Evolutionary conservation across 108 stramenopile species (phyloP).

Genomic region (Nitzschia palea): DNA sequence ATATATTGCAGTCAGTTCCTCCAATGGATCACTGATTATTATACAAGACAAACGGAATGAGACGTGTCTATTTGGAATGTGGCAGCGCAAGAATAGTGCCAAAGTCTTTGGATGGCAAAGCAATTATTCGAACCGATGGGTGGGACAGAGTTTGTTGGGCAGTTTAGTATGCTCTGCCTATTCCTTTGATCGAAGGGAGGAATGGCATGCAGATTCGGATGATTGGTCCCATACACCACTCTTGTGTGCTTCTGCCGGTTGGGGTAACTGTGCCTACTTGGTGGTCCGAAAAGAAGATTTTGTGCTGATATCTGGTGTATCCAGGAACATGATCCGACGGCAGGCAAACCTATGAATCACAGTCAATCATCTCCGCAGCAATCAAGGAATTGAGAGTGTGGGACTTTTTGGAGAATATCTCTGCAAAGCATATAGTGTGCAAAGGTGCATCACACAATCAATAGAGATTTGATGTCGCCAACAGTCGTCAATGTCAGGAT

Average conservation of each 20-base stretch:
- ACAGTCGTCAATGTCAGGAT: too few relatives aligned
- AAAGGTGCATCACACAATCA: too few relatives aligned
- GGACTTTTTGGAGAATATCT: too few relatives aligned
- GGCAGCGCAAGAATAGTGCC: slow-evolving; percentile 33
- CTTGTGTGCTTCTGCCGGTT: slow-evolving; percentile 51
- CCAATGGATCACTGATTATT: slow-evolving; percentile 14
- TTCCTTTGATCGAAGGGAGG: slow-evolving; percentile 50
- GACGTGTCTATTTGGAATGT: slow-evolving; percentile 49
- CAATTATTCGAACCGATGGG: slow-evolving; percentile 40
- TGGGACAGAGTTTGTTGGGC: slow-evolving; percentile 56
- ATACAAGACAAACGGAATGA: slow-evolving; percentile 29
- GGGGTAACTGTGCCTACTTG: slow-evolving; percentile 60
- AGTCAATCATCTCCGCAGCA: too few relatives aligned
- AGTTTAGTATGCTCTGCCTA: slow-evolving; percentile 38
- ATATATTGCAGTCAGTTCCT: slow-evolving; percentile 34
- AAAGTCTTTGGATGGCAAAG: slow-evolving; percentile 54
- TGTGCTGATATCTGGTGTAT: slow-evolving; percentile 38
- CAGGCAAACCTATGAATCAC: too few relatives aligned
- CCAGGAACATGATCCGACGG: slow-evolving; percentile 7
- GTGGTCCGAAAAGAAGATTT: slow-evolving; percentile 16
- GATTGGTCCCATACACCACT: slow-evolving; percentile 39
- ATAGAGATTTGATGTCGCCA: too few relatives aligned
- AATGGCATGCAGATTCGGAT: slow-evolving; percentile 51
- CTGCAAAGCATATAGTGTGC: too few relatives aligned
- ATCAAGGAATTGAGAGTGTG: too few relatives aligned